phyloP scores from a whole-genome alignment of 768 basidiomycete species.

The Suillus fuscotomentosus region DNA sequence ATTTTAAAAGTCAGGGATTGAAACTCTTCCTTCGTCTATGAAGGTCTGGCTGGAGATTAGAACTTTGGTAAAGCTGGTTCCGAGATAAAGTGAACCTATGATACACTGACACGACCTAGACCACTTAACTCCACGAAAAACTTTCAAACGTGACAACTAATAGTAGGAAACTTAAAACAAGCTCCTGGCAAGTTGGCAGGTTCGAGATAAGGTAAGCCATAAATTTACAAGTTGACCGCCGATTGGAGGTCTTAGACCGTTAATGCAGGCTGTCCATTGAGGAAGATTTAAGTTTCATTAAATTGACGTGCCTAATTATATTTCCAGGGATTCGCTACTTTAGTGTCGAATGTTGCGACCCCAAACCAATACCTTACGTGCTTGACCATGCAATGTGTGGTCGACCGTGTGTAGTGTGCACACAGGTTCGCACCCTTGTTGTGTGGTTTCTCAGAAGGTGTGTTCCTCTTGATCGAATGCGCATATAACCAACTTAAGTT shows the following conservation, averaged over 20 bases:
- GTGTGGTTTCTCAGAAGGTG: not conserved
- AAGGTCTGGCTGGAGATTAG: not conserved
- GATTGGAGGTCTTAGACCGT: not conserved
- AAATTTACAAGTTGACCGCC: not conserved
- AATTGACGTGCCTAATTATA: not conserved
- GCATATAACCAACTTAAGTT: not conserved
- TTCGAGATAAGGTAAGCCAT: not conserved
- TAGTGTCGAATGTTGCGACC: not conserved
- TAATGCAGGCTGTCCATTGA: not conserved
- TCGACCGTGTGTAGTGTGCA: not conserved
- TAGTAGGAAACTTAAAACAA: slow-evolving; percentile 1
- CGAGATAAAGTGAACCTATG: not conserved
- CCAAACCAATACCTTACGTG: not conserved
- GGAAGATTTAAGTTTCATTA: not conserved
- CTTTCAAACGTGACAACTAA: not conserved
- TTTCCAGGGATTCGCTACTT: not conserved
- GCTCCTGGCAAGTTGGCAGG: not conserved
- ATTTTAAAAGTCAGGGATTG: not conserved
- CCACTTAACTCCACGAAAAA: not conserved
- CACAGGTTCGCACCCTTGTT: not conserved
- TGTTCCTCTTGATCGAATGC: not conserved
- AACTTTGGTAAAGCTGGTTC: not conserved
- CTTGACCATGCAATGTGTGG: not conserved
- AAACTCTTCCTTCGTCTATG: not conserved
- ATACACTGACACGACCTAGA: not conserved